Percentiles rank a stretch among this genome's conserved stretches.
Evolutionary conservation across 169 alveolate genomes (phyloP).

Genomic region (Eimeria sp.): DNA sequence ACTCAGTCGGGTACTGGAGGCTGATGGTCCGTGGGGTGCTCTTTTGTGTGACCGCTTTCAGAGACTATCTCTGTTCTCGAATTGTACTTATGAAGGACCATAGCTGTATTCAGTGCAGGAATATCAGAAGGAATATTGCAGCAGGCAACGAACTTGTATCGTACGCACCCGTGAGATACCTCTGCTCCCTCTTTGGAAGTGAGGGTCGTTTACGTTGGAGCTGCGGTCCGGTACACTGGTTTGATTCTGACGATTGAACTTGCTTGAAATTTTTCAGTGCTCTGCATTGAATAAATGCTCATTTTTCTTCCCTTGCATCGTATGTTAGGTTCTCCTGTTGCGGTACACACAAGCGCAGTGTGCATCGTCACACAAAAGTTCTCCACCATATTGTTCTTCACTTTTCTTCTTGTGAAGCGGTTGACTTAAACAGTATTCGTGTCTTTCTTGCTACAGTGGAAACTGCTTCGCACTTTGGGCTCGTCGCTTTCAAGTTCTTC

Average conservation of each 20-base stretch:
- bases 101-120: not conserved
- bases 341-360: too few relatives aligned
- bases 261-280: not conserved
- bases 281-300: not conserved
- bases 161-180: not conserved
- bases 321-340: too few relatives aligned
- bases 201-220: not conserved
- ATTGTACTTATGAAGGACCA: not conserved
- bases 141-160: not conserved
- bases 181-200: not conserved
- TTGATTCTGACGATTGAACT: not conserved
- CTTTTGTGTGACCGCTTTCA: not conserved
- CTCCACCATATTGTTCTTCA: too few relatives aligned
- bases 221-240: not conserved
- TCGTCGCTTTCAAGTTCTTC: too few relatives aligned
- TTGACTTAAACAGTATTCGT: too few relatives aligned
- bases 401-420: too few relatives aligned
- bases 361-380: too few relatives aligned
- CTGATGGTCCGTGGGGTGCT: not conserved
- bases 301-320: not conserved
- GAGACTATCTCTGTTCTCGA: not conserved
- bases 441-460: too few relatives aligned
- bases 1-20: not conserved
- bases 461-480: too few relatives aligned
- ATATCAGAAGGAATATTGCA: not conserved